These are phyloP conservation scores for Leishmania tropica DNA, from an alignment of 208 protist species.

Conservation along the genomic window DNA sequence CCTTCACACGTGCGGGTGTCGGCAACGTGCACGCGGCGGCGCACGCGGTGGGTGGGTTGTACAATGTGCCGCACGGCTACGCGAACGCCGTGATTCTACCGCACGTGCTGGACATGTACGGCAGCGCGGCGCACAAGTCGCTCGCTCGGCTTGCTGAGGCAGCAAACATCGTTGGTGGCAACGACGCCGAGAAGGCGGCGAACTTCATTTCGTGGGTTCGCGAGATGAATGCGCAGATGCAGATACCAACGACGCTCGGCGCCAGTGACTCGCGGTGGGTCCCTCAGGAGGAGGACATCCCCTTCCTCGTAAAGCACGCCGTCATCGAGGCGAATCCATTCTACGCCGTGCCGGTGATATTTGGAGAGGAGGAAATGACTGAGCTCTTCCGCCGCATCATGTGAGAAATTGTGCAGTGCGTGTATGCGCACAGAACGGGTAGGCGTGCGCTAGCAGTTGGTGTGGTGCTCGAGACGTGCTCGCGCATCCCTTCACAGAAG, in stretches of 20 bases:
- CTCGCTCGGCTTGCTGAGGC: constrained; percentile 46
- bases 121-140: constrained; percentile 30
- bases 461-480: background rate
- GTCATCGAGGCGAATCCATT: constrained; percentile 58
- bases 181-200: constrained; percentile 41
- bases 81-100: constrained; percentile 84
- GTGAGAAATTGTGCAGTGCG: constrained; percentile 3
- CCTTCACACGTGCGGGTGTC: constrained; percentile 88
- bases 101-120: constrained; percentile 68
- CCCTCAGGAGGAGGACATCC: constrained; percentile 46
- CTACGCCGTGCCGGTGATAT: constrained; percentile 71
- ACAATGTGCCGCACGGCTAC: constrained; percentile 81
- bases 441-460: background rate
- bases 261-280: constrained; percentile 31
- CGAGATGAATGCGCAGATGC: constrained; percentile 46
- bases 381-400: constrained; percentile 30
- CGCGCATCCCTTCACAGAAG: background rate
- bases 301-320: constrained; percentile 42
- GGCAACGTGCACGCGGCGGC: constrained; percentile 85
- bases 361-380: constrained; percentile 49
- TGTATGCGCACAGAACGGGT: background rate
- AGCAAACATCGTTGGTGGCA: constrained; percentile 29
- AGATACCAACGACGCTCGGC: constrained; percentile 43
- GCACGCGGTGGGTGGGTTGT: constrained; percentile 76
- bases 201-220: constrained; percentile 55